These are phyloP conservation scores for Penicillium roqueforti DNA, from an alignment of 495 filamentous ascomycete genomes.

Conservation along the genomic window DNA sequence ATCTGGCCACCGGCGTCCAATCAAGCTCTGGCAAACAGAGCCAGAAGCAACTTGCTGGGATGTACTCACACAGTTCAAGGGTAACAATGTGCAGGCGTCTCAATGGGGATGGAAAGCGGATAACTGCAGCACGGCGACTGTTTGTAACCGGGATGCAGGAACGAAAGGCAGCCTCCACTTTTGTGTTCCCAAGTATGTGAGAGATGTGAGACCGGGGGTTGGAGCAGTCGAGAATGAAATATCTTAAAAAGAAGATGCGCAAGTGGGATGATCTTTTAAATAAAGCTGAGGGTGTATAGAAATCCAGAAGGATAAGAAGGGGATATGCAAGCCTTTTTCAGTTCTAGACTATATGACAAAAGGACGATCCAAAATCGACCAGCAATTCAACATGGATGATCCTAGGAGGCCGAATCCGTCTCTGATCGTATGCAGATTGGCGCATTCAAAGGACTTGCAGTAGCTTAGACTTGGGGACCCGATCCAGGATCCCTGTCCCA, in stretches of 20 bases:
- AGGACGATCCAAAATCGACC: slow-evolving; percentile 6
- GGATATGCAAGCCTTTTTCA: slow-evolving; percentile 19
- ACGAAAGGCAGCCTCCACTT: slow-evolving; percentile 16
- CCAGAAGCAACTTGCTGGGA: slow-evolving; percentile 2
- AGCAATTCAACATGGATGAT: slow-evolving; percentile 35
- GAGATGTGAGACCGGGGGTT: slow-evolving; percentile 23
- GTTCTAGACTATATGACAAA: slow-evolving; percentile 10
- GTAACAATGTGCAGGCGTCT: slow-evolving; percentile 6
- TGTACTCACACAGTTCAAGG: slow-evolving; percentile 16
- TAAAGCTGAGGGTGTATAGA: slow-evolving; percentile 4
- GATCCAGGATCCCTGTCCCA: slow-evolving; percentile 17
- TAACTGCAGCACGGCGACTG: slow-evolving; percentile 21
- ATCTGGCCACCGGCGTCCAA: slow-evolving; percentile 8
- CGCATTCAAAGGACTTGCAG: slow-evolving; percentile 9
- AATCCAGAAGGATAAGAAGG: slow-evolving; percentile 6
- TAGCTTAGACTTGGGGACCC: slow-evolving; percentile 12
- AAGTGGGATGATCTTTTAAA: slow-evolving; percentile 11
- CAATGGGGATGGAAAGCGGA: slow-evolving; percentile 7
- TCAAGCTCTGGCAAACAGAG: slow-evolving; percentile 23
- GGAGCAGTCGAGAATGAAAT: slow-evolving; percentile 25
- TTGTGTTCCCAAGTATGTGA: slow-evolving; percentile 8
- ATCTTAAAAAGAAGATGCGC: slow-evolving; percentile 11
- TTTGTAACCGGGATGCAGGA: slow-evolving; percentile 25
- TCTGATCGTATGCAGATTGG: slow-evolving; percentile 20
- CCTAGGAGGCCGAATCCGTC: slow-evolving; percentile 24